A percentile compares a stretch with the other conserved stretches of the same genome.
Conservation (phyloP, 2,329 filamentous ascomycete species). For the Fusarium sp. region DNA sequence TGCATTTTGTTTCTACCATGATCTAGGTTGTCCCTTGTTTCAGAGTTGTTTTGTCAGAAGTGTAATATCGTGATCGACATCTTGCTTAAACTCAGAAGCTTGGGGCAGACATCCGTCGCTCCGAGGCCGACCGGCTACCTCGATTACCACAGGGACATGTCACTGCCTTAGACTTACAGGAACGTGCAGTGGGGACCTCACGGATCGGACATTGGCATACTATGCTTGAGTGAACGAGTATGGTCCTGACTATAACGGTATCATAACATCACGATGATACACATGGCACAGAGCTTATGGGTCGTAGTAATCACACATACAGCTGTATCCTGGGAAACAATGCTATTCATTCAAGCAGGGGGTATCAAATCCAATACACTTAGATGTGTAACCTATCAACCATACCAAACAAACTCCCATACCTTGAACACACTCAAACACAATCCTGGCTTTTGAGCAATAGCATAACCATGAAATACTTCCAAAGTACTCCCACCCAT, state of each 20-base stretch:
- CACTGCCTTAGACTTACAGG: not conserved
- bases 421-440: constrained; percentile 8
- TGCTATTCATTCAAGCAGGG: constrained; percentile 29
- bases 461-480: not conserved
- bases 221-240: not conserved
- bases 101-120: not conserved
- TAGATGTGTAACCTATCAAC: constrained; percentile 6
- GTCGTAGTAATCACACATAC: not conserved
- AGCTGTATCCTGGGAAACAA: not conserved
- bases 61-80: not conserved
- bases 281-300: not conserved
- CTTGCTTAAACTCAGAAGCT: not conserved
- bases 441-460: constrained; percentile 14
- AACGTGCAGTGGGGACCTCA: not conserved
- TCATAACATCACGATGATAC: not conserved
- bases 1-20: not conserved
- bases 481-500: constrained; percentile 12
- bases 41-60: not conserved
- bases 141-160: not conserved
- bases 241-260: not conserved
- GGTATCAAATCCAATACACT: constrained; percentile 36
- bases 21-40: constrained; percentile 13
- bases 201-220: not conserved
- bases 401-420: constrained; percentile 28
- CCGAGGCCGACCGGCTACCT: not conserved